These are phyloP conservation scores for Cotoneaster glaucophyllus DNA, from an alignment of 306 rosid species.

Conservation along the genomic window DNA sequence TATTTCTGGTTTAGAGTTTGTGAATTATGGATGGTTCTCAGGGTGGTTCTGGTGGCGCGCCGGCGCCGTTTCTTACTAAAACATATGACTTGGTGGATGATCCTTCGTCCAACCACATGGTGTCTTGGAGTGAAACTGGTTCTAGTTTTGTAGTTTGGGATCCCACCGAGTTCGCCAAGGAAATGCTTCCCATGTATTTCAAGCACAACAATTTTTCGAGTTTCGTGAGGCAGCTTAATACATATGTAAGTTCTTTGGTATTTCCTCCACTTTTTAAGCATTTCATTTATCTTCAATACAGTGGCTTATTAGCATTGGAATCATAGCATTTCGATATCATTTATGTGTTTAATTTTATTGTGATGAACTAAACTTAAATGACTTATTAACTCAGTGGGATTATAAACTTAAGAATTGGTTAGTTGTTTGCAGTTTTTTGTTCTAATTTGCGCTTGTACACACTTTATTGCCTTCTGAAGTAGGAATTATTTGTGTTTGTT, in stretches of 20 bases:
- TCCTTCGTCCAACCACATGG: constrained; percentile 13
- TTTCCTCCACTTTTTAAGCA: neutral
- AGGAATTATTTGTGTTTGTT: neutral
- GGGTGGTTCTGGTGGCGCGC: constrained; percentile 23
- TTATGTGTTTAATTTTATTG: neutral
- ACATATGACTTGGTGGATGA: constrained; percentile 39
- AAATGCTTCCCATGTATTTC: constrained; percentile 38
- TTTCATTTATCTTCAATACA: neutral
- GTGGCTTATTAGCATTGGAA: neutral
- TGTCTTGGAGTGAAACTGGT: constrained; percentile 34
- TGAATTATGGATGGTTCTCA: constrained; percentile 25
- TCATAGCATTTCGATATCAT: neutral
- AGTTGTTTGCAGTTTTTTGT: neutral
- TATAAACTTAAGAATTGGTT: neutral
- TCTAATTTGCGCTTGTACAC: neutral
- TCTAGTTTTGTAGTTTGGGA: constrained; percentile 38
- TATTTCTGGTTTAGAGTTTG: neutral
- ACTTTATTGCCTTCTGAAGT: neutral
- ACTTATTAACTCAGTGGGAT: neutral
- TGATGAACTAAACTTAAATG: neutral
- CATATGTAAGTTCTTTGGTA: constrained; percentile 20
- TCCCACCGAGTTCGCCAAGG: constrained; percentile 30
- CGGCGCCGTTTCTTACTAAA: constrained; percentile 36
- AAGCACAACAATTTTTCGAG: constrained; percentile 40
- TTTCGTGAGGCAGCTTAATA: constrained; percentile 39